A percentile compares a stretch with the other conserved stretches of the same genome.
These are phyloP conservation scores for Phlyctochytrium arcticum DNA, from an alignment of 192 early-diverging fungal genomes.

Conservation along the genomic window DNA sequence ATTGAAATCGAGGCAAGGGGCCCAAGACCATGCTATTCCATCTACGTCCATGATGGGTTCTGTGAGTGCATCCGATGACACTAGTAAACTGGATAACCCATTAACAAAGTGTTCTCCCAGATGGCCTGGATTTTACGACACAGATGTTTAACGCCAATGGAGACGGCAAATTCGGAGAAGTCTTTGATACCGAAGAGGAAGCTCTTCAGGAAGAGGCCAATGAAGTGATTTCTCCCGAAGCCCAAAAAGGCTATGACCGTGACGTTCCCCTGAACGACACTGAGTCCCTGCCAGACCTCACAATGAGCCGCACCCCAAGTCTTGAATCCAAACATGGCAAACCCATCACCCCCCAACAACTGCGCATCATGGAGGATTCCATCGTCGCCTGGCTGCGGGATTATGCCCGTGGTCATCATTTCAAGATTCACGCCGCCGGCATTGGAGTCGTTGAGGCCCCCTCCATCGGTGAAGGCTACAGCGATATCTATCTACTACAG, in stretches of 20 bases:
- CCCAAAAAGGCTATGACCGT: no score
- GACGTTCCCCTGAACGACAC: no score
- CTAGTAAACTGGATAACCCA: neutral
- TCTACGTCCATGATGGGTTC: conserved; percentile 69
- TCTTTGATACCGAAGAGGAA: no score
- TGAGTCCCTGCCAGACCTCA: neutral
- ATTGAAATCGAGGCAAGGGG: conserved; percentile 41
- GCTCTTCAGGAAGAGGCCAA: no score
- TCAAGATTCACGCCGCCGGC: conserved; percentile 66
- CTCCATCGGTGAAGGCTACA: conserved; percentile 19
- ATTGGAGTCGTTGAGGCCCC: conserved; percentile 47
- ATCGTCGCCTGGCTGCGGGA: conserved; percentile 50
- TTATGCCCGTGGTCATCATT: conserved; percentile 57
- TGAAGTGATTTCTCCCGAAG: no score
- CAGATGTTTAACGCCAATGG: no score
- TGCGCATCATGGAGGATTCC: conserved; percentile 39
- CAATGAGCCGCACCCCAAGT: no score
- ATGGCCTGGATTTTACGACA: conserved; percentile 52
- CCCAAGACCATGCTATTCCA: conserved; percentile 34
- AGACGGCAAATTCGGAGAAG: conserved; percentile 31
- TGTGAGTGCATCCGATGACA: conserved; percentile 23
- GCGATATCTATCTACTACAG: conserved; percentile 1
- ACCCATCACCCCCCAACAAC: neutral
- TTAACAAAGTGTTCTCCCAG: neutral
- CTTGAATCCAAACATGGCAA: no score